Evolutionary conservation across 2,329 filamentous ascomycete genomes (phyloP), one percentile per base, ranked within the genome.

Genomic region (Colletotrichum sp.): DNA sequence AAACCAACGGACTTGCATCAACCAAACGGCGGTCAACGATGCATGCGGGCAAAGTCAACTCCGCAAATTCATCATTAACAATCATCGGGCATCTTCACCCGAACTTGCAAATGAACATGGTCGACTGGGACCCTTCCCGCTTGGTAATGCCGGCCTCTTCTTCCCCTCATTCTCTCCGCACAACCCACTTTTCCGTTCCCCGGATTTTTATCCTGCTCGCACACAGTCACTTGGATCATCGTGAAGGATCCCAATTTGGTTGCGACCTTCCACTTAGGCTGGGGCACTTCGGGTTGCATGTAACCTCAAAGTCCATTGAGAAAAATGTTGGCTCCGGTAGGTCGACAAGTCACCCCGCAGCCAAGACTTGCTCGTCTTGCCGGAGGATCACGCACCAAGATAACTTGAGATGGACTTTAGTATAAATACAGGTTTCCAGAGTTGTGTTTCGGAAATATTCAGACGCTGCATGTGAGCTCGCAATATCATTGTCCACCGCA

Each of bases 121-220:
- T 7, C 28, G 52, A 36, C 8, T 43, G 8, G 32, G 7, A 10
- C 34, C 14, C 10, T 30, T 69, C 28, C 65, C 58, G 43, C 10
- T n/a, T 32, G 13, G 18, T 58, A 18, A 34, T 63, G 56, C 58
- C 65, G 58, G 6, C 6, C n/a, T 3, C 3, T 7, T 14, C 21
- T 34, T 43, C 43, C 56, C 43, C 56, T 64, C 71, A 43, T 58
- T 18, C 64, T 14, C 36, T 61, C 36, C 28, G 28, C n/a, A 16
- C 30, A 48, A 38, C 13, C n/a, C 26, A 10, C 52, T 71, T 71
- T 62, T 74, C 67, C 67, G 67, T 8, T 4, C 34, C 13, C 28
- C 52, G 36, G 67, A 66, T 62, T 71, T 28, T 48, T 52, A 61
- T 56, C 52, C 61, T 69, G 32, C 61, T n/a, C n/a, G 34, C 9